Base-by-base conservation (phyloP, 164 flowering plant species). In the Tetracentron sinense region DNA sequence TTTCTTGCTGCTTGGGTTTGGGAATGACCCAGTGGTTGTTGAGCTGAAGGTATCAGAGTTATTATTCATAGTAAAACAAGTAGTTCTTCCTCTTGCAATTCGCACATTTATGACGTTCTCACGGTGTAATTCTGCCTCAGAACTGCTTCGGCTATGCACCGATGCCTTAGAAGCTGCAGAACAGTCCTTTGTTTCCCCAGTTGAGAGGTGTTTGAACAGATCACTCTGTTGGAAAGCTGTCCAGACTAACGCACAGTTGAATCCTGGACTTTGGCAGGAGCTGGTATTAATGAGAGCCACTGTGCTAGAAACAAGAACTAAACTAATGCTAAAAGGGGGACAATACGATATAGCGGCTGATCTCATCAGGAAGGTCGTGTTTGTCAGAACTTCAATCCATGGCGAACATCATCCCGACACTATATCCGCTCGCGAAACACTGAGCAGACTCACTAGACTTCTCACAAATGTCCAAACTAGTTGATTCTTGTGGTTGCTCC, bases 401-500 rank as follows among this genome's bases (percentile, higher is more conserved):
- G 98, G 97, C 20, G 95, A 86, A 64, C 70, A 86, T 77, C 98
- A 94, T 70, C 93, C 90, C 3, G 88, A 77, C 23, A 89, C 98
- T 0, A 28, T 81, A 10, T 69, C 96, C 30, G 92, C 96, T 50
- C 80, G 82, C 7, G 91, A 90, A 73, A 90, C 86, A 22, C 75
- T 87, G 54, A 79, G 83, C 74, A 90, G 86, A 69, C 67, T 90
- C 57, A 84, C 84, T 17, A 79, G 97, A 69, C 88, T 86, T 69
- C 77, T 83, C 53, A 84, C 87, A n/a, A 83, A 72, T 78, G 75
- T 75, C 72, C 88, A 76, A 71, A 72, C 38, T 60, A 54, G 47
- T 31, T 69, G 63, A 65, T 15, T 65, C 55, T 21, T 7, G 17
- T 7, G 6, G 17, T 3, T 27, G 1, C 17, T 29, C 38, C 22